Conservation (phyloP, 73 alveolate genomes). For the Tetrahymena borealis region DNA sequence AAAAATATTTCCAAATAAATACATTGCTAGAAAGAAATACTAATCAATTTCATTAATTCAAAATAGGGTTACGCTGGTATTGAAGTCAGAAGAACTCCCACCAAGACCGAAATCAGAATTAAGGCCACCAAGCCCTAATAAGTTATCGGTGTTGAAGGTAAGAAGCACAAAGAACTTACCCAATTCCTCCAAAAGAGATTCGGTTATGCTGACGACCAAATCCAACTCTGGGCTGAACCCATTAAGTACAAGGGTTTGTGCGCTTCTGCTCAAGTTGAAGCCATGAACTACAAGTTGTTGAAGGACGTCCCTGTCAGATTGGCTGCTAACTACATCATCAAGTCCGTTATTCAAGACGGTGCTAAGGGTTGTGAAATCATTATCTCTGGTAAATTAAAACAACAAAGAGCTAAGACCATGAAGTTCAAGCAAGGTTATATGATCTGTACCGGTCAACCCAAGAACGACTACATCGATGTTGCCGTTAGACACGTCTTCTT, state of each 20-base stretch:
- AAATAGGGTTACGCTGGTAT: constrained; percentile 79
- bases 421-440: constrained; percentile 83
- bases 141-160: constrained; percentile 69
- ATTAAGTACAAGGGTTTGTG: constrained; percentile 70
- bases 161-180: constrained; percentile 73
- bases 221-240: constrained; percentile 59
- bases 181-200: constrained; percentile 83
- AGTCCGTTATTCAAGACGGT: constrained; percentile 57
- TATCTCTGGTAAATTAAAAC: constrained; percentile 87
- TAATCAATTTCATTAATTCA: background rate
- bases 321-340: constrained; percentile 77
- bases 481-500: constrained; percentile 90
- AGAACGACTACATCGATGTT: constrained; percentile 70
- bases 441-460: constrained; percentile 88
- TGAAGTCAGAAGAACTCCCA: constrained; percentile 77
- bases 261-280: constrained; percentile 87
- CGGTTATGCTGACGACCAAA: constrained; percentile 68
- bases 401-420: constrained; percentile 91
- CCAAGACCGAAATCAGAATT: constrained; percentile 77
- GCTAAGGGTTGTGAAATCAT: constrained; percentile 87
- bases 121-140: constrained; percentile 69
- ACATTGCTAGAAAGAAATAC: background rate
- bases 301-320: constrained; percentile 82
- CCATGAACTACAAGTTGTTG: constrained; percentile 68
- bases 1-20: too few species aligned